Conservation (phyloP, 225 moss, liverwort and hornwort genomes). For the Climacium dendroides region DNA sequence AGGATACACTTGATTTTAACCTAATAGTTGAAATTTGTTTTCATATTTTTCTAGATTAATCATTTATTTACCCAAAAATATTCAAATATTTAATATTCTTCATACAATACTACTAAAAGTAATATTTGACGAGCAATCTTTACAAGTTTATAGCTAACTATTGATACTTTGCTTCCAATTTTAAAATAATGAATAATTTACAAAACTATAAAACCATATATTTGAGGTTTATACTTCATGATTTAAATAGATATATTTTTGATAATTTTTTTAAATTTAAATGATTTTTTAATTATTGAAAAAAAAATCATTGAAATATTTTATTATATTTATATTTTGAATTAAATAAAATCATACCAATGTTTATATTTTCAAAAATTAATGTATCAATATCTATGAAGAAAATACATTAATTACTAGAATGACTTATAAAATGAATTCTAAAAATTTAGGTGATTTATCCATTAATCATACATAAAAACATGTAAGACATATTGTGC, state of each 20-base stretch:
- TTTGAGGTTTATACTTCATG: not conserved
- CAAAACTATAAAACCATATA: not conserved
- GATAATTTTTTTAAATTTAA: fast-evolving
- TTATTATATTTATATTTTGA: too few species aligned
- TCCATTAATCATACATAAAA: not conserved
- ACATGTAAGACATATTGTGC: not conserved
- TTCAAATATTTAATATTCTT: not conserved
- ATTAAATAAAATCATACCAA: too few species aligned
- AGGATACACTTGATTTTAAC: not conserved
- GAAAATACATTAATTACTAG: not conserved
- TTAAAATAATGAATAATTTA: fast-evolving
- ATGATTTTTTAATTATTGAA: not conserved
- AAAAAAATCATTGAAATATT: not conserved
- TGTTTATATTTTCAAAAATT: fast-evolving
- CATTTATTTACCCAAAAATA: not conserved
- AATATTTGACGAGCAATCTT: too few species aligned
- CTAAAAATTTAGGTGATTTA: too few species aligned
- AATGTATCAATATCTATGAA: too few species aligned
- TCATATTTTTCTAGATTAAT: too few species aligned
- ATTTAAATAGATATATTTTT: not conserved
- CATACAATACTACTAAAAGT: not conserved
- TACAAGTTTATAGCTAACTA: not conserved
- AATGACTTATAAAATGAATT: too few species aligned
- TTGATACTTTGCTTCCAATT: too few species aligned
- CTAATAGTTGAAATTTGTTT: not conserved